Evolutionary conservation across 2,329 filamentous ascomycete genomes (phyloP).

Genomic region (Sarocladium brachiariae): DNA sequence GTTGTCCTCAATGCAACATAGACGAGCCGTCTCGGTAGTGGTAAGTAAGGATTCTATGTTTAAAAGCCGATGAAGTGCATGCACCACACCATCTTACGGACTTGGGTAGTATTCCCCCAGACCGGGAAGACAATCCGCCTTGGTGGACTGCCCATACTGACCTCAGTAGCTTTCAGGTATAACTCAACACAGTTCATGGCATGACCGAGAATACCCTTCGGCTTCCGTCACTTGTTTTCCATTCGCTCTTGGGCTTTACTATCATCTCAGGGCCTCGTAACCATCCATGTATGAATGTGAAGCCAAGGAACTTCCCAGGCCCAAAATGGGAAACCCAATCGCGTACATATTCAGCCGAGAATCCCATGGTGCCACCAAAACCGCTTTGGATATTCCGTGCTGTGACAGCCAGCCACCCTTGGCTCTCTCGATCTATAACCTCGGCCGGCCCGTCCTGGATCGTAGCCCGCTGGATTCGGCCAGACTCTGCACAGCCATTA

Average conservation of each 20-base stretch:
- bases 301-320: neutral
- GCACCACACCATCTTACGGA: no score
- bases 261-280: no score
- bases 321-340: conserved; percentile 1
- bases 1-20: neutral
- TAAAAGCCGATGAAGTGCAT: no score
- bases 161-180: neutral
- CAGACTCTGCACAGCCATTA: neutral
- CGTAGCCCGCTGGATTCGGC: neutral
- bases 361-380: neutral
- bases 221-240: no score
- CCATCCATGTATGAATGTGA: no score
- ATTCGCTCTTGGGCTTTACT: no score
- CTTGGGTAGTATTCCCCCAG: no score
- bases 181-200: no score
- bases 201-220: no score
- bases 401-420: neutral
- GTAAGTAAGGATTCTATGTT: neutral
- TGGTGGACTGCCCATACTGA: no score
- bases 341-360: conserved; percentile 6
- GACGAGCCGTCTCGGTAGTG: neutral
- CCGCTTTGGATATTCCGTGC: neutral
- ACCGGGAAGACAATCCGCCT: no score
- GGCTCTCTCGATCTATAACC: neutral
- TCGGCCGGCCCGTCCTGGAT: neutral